Evolutionary conservation across 768 basidiomycete genomes (phyloP).

Genomic region (Gautieria morchelliformis): DNA sequence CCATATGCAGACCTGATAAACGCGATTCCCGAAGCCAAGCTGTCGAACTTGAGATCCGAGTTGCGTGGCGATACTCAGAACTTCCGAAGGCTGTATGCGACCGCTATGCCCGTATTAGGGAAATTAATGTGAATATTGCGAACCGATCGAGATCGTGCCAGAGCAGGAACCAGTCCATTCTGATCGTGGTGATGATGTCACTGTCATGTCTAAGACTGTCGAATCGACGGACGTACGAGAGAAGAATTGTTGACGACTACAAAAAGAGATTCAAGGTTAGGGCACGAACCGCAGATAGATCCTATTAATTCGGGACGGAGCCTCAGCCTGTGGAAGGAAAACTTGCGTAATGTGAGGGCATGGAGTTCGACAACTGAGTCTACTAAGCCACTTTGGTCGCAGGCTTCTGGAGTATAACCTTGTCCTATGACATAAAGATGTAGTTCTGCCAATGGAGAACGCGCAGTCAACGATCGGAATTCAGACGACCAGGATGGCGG

Average conservation of each 20-base stretch:
- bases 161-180: conserved; percentile 30
- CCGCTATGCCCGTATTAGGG: conserved; percentile 5
- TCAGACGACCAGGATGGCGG: conserved; percentile 36
- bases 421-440: conserved; percentile 52
- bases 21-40: conserved; percentile 59
- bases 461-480: conserved; percentile 33
- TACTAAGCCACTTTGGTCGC: conserved; percentile 36
- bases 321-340: conserved; percentile 58
- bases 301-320: conserved; percentile 40
- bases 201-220: not conserved
- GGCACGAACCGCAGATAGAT: conserved; percentile 46
- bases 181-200: conserved; percentile 13
- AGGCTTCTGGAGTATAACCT: conserved; percentile 24
- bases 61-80: conserved; percentile 34
- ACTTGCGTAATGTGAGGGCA: conserved; percentile 37
- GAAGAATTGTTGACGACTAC: conserved; percentile 39
- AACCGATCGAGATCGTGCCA: conserved; percentile 38
- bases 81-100: conserved; percentile 20
- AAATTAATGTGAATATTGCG: conserved; percentile 55
- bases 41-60: conserved; percentile 46
- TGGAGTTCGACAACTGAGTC: conserved; percentile 39
- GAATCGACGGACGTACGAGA: conserved; percentile 28
- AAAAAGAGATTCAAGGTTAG: conserved; percentile 52
- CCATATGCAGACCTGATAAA: conserved; percentile 50
- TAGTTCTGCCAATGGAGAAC: conserved; percentile 46